Base-by-base conservation (phyloP, 1,284 basidiomycete species). In the Boletus sp. region DNA sequence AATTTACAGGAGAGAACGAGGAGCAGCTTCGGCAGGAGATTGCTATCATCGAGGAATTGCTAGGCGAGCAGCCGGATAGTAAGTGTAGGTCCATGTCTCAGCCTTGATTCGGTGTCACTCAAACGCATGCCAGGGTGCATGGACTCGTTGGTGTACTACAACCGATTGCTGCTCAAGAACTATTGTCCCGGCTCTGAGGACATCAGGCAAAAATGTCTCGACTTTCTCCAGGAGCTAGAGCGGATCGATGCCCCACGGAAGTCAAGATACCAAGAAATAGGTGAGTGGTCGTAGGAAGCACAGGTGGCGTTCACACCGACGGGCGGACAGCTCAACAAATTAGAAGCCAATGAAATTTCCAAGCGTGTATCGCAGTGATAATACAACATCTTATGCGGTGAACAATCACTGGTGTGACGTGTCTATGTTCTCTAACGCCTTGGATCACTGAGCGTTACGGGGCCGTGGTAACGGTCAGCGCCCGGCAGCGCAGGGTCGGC, bases 1-100 rank as follows among this genome's bases (percentile, higher is more conserved):
- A 1, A 32, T 43, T 41, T 44, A 41, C 46, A 85, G 88, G 81
- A 5, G 73, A 81, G 2, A 73, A 80, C 44, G 68, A 71, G 49
- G 64, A 66, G 0, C 63, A 88, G 3, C 68, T 98, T 7, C 69
- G 78, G 43, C 76, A 84, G n/a, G 95, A 99, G 67, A 87, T 98
- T 27, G 60, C 62, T 1, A 76, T 80, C 5, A 94, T 98, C 44
- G 74, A 87, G 56, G 92, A 96, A 57, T 74, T 99, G n/a, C 72
- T 94, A 32, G 83, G 88, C 39, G 82, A 94, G 50, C 91, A 98
- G 62, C 87, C 94, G 1, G 91, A 95, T 55, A 92, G 91, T 56
- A 96, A 93, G 76, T 98, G 95, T 92, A 63, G 50, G 84, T 65
- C 13, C 13, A 16, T 30, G 4, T 29, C 16, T 25, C 19, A 10